Evolutionary conservation across 208 protist genomes (phyloP), one percentile per base, ranked within the genome.

Genomic region (Angomonas desouzai): DNA sequence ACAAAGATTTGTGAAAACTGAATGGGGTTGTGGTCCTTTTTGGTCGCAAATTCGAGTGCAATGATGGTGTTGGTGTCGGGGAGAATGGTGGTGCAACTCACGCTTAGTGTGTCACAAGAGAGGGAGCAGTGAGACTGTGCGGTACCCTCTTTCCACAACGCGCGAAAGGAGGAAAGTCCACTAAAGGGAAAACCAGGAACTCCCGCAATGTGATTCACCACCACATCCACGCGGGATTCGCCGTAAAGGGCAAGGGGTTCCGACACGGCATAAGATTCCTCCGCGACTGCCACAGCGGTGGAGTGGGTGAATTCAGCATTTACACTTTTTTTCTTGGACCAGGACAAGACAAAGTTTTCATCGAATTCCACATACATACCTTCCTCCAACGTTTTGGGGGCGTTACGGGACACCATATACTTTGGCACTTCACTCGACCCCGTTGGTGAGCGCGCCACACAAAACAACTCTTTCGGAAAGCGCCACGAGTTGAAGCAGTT

Each of bases 401-500:
- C 66, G 51, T 84, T 66, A 48, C 72, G 62, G 1, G 83, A 93
- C 7, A 85, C 74, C 25, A 93, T 59, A 64, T 89, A 93, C 47
- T 74, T 74, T n/a, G 85, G 76, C 25, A 87, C 47, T 29, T 45
- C 28, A 18, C 40, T 55, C 9, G 69, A 40, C 23, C 62, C 56
- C 0, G 63, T 18, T 13, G 70, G 73, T 6, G 34, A 20, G 27
- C 51, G 59, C 40, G 63, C 64, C 13, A 79, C 49, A 58, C 79
- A 85, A 69, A 93, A 93, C 51, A 91, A 76, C 33, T 76, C 62
- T 63, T 85, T 83, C 7, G 90, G 87, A 29, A 75, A 69, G 51
- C 85, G 83, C 90, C 90, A 96, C 32, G 70, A 80, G 27, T 68
- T 80, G 72, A 96, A 96, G 62, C 90, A 96, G 45, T 70, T 66